Percentiles rank a stretch among this genome's conserved stretches.
Conservation (phyloP, 768 basidiomycete species). For the Rhodotorula babjevae region DNA sequence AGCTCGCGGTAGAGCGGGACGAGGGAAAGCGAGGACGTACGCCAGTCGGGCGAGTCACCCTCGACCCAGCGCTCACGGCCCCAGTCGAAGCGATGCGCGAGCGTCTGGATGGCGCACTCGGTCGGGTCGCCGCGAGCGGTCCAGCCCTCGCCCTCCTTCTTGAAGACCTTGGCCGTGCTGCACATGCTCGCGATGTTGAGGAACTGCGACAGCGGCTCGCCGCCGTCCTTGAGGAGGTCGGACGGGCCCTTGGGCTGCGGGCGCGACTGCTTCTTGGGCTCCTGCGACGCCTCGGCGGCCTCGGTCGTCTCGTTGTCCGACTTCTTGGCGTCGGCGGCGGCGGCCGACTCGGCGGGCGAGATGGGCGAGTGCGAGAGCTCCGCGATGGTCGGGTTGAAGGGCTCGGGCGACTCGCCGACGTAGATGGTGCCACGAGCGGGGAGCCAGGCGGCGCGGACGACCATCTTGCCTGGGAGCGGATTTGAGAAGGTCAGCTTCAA, state of each 20-base stretch:
- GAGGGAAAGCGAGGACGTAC: conserved; percentile 2
- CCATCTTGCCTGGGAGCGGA: conserved; percentile 49
- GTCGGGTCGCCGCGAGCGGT: conserved; percentile 52
- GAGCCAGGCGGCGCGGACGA: conserved; percentile 51
- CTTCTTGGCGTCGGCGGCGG: conserved; percentile 46
- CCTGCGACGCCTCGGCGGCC: conserved; percentile 12
- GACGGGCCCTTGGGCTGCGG: conserved; percentile 6
- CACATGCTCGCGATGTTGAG: conserved; percentile 49
- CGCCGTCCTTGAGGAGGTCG: conserved; percentile 44
- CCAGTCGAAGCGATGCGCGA: conserved; percentile 35
- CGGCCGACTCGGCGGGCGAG: conserved; percentile 43
- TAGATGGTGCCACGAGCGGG: conserved; percentile 44
- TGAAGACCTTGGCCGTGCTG: conserved; percentile 47
- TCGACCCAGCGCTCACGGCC: conserved; percentile 29
- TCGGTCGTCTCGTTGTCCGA: conserved; percentile 39
- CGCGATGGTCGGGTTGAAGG: conserved; percentile 41
- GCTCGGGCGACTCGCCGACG: conserved; percentile 41
- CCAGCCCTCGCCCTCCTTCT: conserved; percentile 47
- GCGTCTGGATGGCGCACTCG: conserved; percentile 51
- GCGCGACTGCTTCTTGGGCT: conserved; percentile 7
- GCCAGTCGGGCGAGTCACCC: conserved; percentile 40
- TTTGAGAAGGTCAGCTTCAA: neutral
- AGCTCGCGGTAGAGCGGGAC: neutral
- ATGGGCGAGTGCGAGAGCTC: conserved; percentile 21
- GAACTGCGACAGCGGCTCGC: conserved; percentile 44